Conservation (phyloP, 2,329 filamentous ascomycete species). For the Shiraia sp. region DNA sequence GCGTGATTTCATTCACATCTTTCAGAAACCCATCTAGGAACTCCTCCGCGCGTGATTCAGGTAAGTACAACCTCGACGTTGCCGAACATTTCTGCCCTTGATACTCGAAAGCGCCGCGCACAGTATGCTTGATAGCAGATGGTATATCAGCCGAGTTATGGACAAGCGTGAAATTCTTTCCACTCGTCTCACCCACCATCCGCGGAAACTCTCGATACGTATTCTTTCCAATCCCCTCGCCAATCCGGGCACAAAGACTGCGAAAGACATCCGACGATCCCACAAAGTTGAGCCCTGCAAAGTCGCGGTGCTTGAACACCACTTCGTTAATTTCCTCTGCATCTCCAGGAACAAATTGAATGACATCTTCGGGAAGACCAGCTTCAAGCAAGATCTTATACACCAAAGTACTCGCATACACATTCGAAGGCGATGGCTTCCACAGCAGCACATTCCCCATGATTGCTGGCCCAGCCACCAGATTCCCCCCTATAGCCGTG, state of each 20-base stretch:
- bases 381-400: constrained; percentile 92
- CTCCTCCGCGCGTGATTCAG: constrained; percentile 70
- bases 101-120: constrained; percentile 85
- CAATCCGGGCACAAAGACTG: constrained; percentile 81
- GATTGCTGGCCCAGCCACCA: constrained; percentile 78
- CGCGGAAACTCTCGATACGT: constrained; percentile 82
- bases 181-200: constrained; percentile 85
- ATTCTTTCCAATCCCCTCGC: constrained; percentile 74
- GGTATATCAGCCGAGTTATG: constrained; percentile 74
- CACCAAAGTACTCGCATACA: constrained; percentile 83
- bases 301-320: constrained; percentile 74
- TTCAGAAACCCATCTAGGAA: constrained; percentile 67
- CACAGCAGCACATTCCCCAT: constrained; percentile 93
- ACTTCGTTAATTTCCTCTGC: constrained; percentile 78
- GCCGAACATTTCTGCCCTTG: constrained; percentile 90
- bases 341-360: constrained; percentile 89
- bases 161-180: constrained; percentile 88
- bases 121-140: constrained; percentile 77
- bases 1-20: constrained; percentile 69
- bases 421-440: constrained; percentile 87
- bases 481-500: constrained; percentile 87
- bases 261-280: constrained; percentile 90
- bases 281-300: constrained; percentile 90
- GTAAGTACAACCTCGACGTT: constrained; percentile 76
- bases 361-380: constrained; percentile 81